Base-by-base conservation (phyloP, 768 basidiomycete genomes). In the Xerocomellus amylosporus region DNA sequence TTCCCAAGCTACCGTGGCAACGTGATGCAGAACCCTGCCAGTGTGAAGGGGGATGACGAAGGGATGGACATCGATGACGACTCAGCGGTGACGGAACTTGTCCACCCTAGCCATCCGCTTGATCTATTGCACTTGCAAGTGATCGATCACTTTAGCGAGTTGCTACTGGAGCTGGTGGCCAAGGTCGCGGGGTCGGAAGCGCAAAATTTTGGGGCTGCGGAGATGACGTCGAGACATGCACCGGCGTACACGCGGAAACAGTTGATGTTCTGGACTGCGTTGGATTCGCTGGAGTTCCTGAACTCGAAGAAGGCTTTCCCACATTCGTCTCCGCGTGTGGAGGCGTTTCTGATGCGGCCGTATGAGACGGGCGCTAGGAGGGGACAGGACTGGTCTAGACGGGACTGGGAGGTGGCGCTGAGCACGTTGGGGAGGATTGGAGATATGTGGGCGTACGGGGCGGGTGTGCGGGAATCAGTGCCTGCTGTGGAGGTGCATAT, bases 341-440 rank as follows among this genome's bases (percentile, higher is more conserved):
- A 77, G 26, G 71, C 74, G 33, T 88, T 87, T 65, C 69, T 85
- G 49, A 76, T 69, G 49, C 71, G 71, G 44, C 77, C 83, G 39
- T 76, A 79, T 56, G 65, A 71, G 20, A 69, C 55, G 28, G 87
- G 86, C 0, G 80, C 80, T 15, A 78, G 87, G 43, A 71, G 79
- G n/a, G 90, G 90, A 2, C 80, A 83, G 62, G 87, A 91, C 58
- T 93, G 88, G 88, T 76, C 85, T 13, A 74, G 80, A 43, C 72
- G 76, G 48, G 87, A 85, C 61, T 92, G 90, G 89, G 73, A 78
- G 58, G 73, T 78, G 13, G 79, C 73, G 28, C 65, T 87, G 53
- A 60, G 61, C 8, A 75, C 73, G 46, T 61, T 92, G 63, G 70
- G 65, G 31, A 65, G 64, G 26, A 70, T 88, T 37, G 86, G 80